Conservation (phyloP, 2,329 filamentous ascomycete species). For the Colletotrichum somersetense region DNA sequence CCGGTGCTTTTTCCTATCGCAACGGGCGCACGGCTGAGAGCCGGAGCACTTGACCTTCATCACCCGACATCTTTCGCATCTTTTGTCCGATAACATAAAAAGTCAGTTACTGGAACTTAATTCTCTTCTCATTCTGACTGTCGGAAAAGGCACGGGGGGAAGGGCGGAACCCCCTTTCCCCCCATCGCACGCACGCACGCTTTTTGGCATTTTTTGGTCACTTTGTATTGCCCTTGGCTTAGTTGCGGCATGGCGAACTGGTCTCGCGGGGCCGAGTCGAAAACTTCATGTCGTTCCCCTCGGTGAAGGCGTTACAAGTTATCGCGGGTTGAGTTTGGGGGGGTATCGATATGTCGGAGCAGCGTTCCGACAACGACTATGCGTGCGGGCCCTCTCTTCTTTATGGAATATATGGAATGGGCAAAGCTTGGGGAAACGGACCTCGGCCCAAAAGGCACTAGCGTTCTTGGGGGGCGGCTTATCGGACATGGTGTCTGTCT, state of each 20-base stretch:
- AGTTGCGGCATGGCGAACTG: conserved; percentile 36
- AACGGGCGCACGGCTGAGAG: conserved; percentile 44
- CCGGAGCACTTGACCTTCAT: conserved; percentile 46
- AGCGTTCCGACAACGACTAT: conserved; percentile 21
- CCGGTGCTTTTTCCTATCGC: conserved; percentile 42
- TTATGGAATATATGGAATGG: conserved; percentile 22
- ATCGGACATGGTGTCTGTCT: conserved; percentile 16
- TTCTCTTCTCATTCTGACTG: neutral
- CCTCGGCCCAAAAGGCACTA: conserved; percentile 4
- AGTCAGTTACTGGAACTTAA: conserved; percentile 14
- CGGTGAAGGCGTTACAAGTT: neutral
- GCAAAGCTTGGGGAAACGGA: neutral
- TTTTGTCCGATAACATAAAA: conserved; percentile 44
- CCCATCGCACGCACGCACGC: conserved; percentile 32
- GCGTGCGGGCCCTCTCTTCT: conserved; percentile 23
- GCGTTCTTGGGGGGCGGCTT: conserved; percentile 16
- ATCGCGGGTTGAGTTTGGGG: conserved; percentile 1
- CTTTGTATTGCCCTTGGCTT: conserved; percentile 41
- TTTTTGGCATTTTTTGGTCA: conserved; percentile 43
- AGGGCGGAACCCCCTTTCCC: too few relatives aligned
- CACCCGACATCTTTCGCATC: conserved; percentile 44
- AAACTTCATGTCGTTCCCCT: conserved; percentile 21
- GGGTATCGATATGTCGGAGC: conserved; percentile 31
- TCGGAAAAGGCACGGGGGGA: neutral
- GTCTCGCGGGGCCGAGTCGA: conserved; percentile 12